Conservation (phyloP, 768 basidiomycete species). For the Boletus vinaceobasis region DNA sequence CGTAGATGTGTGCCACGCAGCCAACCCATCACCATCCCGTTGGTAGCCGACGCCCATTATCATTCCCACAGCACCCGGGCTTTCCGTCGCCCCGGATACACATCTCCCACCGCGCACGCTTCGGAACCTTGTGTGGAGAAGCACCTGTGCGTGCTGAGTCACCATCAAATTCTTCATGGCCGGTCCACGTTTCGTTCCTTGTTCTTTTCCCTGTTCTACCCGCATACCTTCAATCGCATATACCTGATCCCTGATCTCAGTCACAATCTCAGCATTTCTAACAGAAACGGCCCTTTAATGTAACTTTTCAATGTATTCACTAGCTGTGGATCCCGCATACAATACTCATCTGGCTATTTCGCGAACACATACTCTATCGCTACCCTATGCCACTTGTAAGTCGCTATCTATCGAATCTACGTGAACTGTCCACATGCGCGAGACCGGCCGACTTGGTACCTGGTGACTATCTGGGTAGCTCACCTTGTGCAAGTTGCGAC, state of each 20-base stretch:
- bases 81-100: slow-evolving; percentile 6
- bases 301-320: slow-evolving; percentile 24
- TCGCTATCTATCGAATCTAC: not conserved
- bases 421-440: not conserved
- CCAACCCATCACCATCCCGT: slow-evolving; percentile 1
- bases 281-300: slow-evolving; percentile 27
- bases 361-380: not conserved
- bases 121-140: slow-evolving; percentile 2
- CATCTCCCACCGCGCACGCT: slow-evolving; percentile 1
- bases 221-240: slow-evolving; percentile 19
- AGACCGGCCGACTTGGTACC: not conserved
- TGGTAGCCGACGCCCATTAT: slow-evolving; percentile 2
- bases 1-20: not conserved
- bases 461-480: not conserved
- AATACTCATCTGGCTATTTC: slow-evolving; percentile 21
- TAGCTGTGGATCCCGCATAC: slow-evolving; percentile 20
- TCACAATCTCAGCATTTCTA: slow-evolving; percentile 25
- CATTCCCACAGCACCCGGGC: slow-evolving; percentile 5
- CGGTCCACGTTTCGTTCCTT: slow-evolving; percentile 15
- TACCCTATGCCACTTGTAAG: not conserved
- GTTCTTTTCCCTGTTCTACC: not conserved
- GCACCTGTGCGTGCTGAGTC: slow-evolving; percentile 9
- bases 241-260: slow-evolving; percentile 18
- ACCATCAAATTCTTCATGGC: slow-evolving; percentile 13
- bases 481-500: not conserved